A percentile compares a stretch with the other conserved stretches of the same genome.
Conservation (phyloP, 176 grass and related monocot genomes). For the Dendrocalamus sinicus region DNA sequence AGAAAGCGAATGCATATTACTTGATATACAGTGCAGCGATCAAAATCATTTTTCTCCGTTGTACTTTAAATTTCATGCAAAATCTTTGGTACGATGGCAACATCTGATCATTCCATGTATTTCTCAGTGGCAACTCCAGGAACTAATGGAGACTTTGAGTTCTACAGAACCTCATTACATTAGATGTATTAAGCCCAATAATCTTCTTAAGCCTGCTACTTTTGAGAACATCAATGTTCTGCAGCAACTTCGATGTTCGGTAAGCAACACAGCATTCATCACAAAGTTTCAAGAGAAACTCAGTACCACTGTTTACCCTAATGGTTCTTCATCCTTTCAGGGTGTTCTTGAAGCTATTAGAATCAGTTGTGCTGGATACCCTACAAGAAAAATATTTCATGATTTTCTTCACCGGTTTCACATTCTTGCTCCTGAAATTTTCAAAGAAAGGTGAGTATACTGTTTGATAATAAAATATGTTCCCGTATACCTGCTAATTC, state of each 20-base stretch:
- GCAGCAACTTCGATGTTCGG: slow-evolving; percentile 55
- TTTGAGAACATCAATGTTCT: slow-evolving; percentile 99
- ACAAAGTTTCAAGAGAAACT: slow-evolving; percentile 20
- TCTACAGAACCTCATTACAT: slow-evolving; percentile 99
- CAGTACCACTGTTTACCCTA: too few relatives aligned
- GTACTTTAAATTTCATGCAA: too few relatives aligned
- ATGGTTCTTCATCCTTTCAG: slow-evolving; percentile 37
- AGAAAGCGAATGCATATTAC: too few relatives aligned
- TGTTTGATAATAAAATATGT: slow-evolving; percentile 22
- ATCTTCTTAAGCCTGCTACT: slow-evolving; percentile 90
- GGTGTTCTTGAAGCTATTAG: slow-evolving; percentile 99
- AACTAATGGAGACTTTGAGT: slow-evolving; percentile 96
- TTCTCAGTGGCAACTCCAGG: slow-evolving; percentile 56
- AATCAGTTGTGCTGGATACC: slow-evolving; percentile 99
- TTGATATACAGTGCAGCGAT: too few relatives aligned
- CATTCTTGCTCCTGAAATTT: slow-evolving; percentile 79
- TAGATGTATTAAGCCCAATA: slow-evolving; percentile 99
- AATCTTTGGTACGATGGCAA: too few relatives aligned
- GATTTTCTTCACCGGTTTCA: slow-evolving; percentile 83
- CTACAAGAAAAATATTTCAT: slow-evolving; percentile 82
- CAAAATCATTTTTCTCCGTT: too few relatives aligned
- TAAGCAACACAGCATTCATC: too few relatives aligned
- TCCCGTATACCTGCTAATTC: slow-evolving; percentile 17
- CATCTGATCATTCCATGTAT: too few relatives aligned
- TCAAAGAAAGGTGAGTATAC: slow-evolving; percentile 63